Base-by-base conservation (phyloP, 768 basidiomycete genomes). In the Leccinellum albellum region DNA sequence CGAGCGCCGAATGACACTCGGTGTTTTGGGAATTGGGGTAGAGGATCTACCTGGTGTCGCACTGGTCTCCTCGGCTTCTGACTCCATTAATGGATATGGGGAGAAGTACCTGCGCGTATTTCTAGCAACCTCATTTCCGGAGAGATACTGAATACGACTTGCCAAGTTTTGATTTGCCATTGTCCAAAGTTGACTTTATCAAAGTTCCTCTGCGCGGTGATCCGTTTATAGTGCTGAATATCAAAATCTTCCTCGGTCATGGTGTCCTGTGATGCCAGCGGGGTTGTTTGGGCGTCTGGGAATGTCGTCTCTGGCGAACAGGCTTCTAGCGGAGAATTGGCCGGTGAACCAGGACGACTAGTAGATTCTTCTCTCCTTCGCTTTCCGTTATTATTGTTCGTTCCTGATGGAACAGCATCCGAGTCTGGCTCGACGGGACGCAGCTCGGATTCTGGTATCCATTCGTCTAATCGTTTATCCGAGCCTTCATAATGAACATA, bases 161-260 rank as follows among this genome's bases (percentile, higher is more conserved):
- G 93, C 94, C 94, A 95, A 9, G 93, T 92, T 69, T 86, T 88
- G 65, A 97, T 90, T 69, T 88, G 80, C 84, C 88, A 94, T 26
- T 85, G 78, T 45, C 91, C 91, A 72, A 94, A 92, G 64, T 85
- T 82, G 60, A 95, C 91, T 65, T 82, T 84, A 58, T 94, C 91
- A 67, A 94, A 93, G 69, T 95, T 97, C 58, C 90, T 79, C 63
- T 86, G 82, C 5, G 83, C 80, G 23, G 82, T 83, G 60, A 85
- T 80, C 68, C 84, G 79, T 67, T 83, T 84, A 67, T 88, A 86
- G 54, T 83, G 84, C 57, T 84, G 76, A 26, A 87, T 73, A 63
- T 89, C 87, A 65, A 79, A 83, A 57, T 89, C 88, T 58, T 89
- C 86, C 66, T 87, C 86, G 17, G 83, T 81, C 76, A 87, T 77